phyloP scores from a whole-genome alignment of 345 rosid genomes.

The Raphanus raphanistrum region DNA sequence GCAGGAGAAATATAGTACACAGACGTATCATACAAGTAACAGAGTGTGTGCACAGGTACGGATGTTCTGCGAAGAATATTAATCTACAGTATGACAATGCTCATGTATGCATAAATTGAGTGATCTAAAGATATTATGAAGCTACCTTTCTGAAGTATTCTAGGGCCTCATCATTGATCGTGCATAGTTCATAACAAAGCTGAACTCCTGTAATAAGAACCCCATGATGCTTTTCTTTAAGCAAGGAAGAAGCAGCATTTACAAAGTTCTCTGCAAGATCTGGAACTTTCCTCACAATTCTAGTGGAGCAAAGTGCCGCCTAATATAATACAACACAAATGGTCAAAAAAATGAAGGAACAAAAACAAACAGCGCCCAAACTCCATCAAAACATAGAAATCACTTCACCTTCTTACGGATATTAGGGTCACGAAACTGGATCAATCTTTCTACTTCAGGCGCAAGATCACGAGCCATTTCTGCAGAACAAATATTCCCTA shows the following conservation, averaged over 20 bases:
- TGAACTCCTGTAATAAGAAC: conserved; percentile 94
- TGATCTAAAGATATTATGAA: not conserved
- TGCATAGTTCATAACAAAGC: conserved; percentile 90
- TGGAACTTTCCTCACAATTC: conserved; percentile 96
- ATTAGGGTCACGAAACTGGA: conserved; percentile 98
- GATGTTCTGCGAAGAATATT: conserved; percentile 10
- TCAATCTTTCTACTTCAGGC: conserved; percentile 93
- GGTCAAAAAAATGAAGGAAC: conserved; percentile 26
- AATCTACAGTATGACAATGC: not conserved
- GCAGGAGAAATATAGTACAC: conserved; percentile 1
- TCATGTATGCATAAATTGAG: conserved; percentile 2
- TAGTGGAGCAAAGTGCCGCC: conserved; percentile 96
- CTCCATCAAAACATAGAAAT: conserved; percentile 20
- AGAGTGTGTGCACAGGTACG: conserved; percentile 8
- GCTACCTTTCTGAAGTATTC: conserved; percentile 86
- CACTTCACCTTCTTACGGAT: conserved; percentile 83
- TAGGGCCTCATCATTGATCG: conserved; percentile 81
- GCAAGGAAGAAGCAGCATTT: conserved; percentile 80
- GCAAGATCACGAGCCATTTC: conserved; percentile 99
- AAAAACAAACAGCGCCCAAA: not conserved
- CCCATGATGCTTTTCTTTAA: conserved; percentile 99
- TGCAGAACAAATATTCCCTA: too few relatives aligned
- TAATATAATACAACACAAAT: conserved; percentile 33
- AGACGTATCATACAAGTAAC: conserved; percentile 15
- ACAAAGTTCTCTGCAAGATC: conserved; percentile 97